Percentiles rank a stretch among this genome's conserved stretches.
These are phyloP conservation scores for Kluyveromyces sp. DNA, from an alignment of 1,139 yeast species.

Conservation along the genomic window DNA sequence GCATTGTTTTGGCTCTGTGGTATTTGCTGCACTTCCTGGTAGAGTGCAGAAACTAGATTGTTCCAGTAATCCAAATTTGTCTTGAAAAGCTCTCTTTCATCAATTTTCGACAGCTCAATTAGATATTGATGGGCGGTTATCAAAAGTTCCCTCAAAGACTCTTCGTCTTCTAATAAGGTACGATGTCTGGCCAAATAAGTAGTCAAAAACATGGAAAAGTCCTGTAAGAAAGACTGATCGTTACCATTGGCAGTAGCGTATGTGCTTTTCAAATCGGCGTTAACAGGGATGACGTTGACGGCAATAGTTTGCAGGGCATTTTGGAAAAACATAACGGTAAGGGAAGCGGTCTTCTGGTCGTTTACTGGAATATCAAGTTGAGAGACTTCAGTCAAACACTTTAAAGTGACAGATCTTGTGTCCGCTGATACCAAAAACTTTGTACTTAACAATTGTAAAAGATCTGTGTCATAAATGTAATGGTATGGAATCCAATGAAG, in stretches of 20 bases:
- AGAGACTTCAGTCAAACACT: slow-evolving; percentile 88
- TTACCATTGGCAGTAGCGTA: slow-evolving; percentile 70
- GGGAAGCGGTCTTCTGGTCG: slow-evolving; percentile 41
- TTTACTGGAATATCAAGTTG: slow-evolving; percentile 55
- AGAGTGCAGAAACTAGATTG: slow-evolving; percentile 69
- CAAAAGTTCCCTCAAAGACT: slow-evolving; percentile 50
- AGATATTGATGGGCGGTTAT: slow-evolving; percentile 72
- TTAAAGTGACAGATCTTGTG: slow-evolving; percentile 76
- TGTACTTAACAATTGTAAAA: slow-evolving; percentile 61
- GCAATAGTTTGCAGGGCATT: slow-evolving; percentile 64
- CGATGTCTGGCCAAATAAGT: slow-evolving; percentile 79
- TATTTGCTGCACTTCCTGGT: slow-evolving; percentile 74
- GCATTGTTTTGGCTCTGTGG: slow-evolving; percentile 71
- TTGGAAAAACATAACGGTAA: slow-evolving; percentile 65
- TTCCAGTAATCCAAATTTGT: slow-evolving; percentile 95
- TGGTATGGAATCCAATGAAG: slow-evolving; percentile 92
- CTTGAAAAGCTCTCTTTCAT: slow-evolving; percentile 92
- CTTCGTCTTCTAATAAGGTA: slow-evolving; percentile 60
- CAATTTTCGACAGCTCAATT: slow-evolving; percentile 79
- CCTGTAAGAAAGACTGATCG: slow-evolving; percentile 93
- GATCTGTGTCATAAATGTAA: slow-evolving; percentile 80
- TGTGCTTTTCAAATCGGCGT: slow-evolving; percentile 64
- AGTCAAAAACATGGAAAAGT: slow-evolving; percentile 86
- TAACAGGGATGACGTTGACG: slow-evolving; percentile 62
- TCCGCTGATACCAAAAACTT: slow-evolving; percentile 75